phyloP scores from a whole-genome alignment of 306 rosid species.

The Astragalus membranaceus region DNA sequence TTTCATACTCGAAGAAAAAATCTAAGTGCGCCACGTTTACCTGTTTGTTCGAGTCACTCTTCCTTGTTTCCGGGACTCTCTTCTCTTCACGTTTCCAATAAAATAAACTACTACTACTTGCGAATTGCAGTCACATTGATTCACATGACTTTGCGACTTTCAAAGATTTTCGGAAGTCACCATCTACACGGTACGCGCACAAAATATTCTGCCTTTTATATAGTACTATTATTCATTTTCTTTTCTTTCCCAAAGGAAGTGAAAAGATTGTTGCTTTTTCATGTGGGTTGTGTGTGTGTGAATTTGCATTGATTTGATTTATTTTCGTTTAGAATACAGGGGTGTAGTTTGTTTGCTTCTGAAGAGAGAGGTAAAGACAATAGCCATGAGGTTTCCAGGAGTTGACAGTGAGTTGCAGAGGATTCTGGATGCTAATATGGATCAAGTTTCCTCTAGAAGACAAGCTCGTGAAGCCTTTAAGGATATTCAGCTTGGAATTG shows the following conservation, averaged over 20 bases:
- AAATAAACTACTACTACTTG: neutral
- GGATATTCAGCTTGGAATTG: slow-evolving; percentile 72
- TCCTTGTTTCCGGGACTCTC: neutral
- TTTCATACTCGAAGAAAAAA: no score
- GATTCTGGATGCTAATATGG: slow-evolving; percentile 62
- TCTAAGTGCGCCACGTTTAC: neutral
- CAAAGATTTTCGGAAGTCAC: neutral
- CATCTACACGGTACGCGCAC: neutral
- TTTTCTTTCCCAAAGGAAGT: neutral
- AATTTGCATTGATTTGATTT: neutral
- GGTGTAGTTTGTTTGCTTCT: slow-evolving; percentile 16
- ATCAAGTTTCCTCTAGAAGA: slow-evolving; percentile 64
- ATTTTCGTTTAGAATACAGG: slow-evolving; percentile 18
- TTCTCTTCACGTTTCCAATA: neutral
- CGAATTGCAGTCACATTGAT: neutral
- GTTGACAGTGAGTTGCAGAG: slow-evolving; percentile 48
- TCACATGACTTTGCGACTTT: neutral
- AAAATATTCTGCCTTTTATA: neutral
- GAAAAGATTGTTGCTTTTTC: neutral
- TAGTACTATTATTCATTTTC: neutral
- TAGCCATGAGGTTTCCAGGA: slow-evolving; percentile 35
- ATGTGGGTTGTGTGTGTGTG: neutral
- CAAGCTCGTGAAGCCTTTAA: slow-evolving; percentile 75
- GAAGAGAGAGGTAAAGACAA: slow-evolving; percentile 29
- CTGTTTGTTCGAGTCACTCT: neutral